Percentiles rank a stretch among this genome's conserved stretches.
These are phyloP conservation scores for Aspergillus taichungensis DNA, from an alignment of 495 filamentous ascomycete species.

Conservation along the genomic window DNA sequence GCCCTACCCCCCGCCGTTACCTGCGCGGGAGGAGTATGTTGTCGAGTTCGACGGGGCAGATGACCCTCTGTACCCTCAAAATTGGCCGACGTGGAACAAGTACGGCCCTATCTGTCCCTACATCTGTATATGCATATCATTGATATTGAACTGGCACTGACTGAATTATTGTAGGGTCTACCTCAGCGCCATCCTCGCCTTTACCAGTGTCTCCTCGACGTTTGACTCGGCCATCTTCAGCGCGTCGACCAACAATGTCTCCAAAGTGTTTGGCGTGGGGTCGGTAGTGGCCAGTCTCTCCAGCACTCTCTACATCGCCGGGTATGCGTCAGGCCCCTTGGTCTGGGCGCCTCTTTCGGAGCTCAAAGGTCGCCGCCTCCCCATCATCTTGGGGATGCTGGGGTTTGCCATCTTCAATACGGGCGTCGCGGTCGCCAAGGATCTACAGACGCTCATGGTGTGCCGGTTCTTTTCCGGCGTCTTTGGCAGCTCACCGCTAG, in stretches of 20 bases:
- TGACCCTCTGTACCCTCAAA: slow-evolving; percentile 71
- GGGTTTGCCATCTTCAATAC: slow-evolving; percentile 72
- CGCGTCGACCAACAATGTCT: slow-evolving; percentile 15
- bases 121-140: not conserved
- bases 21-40: slow-evolving; percentile 65
- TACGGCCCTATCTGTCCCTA: slow-evolving; percentile 15
- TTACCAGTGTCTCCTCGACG: slow-evolving; percentile 26
- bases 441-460: slow-evolving; percentile 74
- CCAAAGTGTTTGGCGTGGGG: slow-evolving; percentile 39
- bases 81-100: slow-evolving; percentile 72
- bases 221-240: slow-evolving; percentile 30
- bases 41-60: slow-evolving; percentile 71
- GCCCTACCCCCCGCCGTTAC: slow-evolving; percentile 64
- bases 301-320: slow-evolving; percentile 50
- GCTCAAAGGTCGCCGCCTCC: slow-evolving; percentile 49
- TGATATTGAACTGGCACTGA: too few species aligned
- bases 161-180: slow-evolving; percentile 5
- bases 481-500: slow-evolving; percentile 66
- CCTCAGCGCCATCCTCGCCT: slow-evolving; percentile 24
- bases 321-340: slow-evolving; percentile 53
- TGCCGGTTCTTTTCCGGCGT: slow-evolving; percentile 76
- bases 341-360: slow-evolving; percentile 62
- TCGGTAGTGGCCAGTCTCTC: slow-evolving; percentile 45
- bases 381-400: slow-evolving; percentile 66
- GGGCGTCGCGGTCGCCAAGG: slow-evolving; percentile 62